phyloP scores from a whole-genome alignment of 2,329 filamentous ascomycete genomes.

The Penicillium sp. region DNA sequence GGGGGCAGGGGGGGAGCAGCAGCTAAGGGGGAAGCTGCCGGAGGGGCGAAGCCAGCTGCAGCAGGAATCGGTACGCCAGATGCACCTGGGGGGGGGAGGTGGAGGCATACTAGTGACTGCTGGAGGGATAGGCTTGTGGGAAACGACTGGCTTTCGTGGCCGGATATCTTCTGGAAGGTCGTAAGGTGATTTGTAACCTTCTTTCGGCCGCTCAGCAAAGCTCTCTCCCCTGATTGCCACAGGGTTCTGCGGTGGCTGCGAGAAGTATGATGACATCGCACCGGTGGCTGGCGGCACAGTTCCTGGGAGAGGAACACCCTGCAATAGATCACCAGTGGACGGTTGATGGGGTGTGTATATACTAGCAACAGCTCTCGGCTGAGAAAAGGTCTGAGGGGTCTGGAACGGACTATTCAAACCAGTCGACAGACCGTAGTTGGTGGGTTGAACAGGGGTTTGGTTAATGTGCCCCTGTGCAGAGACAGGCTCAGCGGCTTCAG shows the following conservation, averaged over 20 bases:
- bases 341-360: slow-evolving; percentile 53
- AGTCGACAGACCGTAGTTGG: slow-evolving; percentile 8
- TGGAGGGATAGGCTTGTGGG: slow-evolving; percentile 54
- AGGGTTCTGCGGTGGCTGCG: slow-evolving; percentile 26
- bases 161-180: slow-evolving; percentile 85
- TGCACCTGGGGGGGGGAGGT: slow-evolving; percentile 61
- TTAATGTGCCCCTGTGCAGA: slow-evolving; percentile 20
- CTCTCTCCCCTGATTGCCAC: slow-evolving; percentile 64
- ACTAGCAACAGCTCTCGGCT: slow-evolving; percentile 31
- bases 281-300: slow-evolving; percentile 14
- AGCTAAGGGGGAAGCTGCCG: slow-evolving; percentile 15
- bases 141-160: slow-evolving; percentile 62
- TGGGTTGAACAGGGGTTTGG: slow-evolving; percentile 25
- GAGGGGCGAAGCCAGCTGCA: slow-evolving; percentile 14
- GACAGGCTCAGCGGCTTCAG: slow-evolving; percentile 37
- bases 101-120: slow-evolving; percentile 47
- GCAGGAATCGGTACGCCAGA: slow-evolving; percentile 51
- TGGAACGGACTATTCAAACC: slow-evolving; percentile 29
- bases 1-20: slow-evolving; percentile 15
- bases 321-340: slow-evolving; percentile 49
- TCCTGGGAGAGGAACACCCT: slow-evolving; percentile 30
- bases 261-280: slow-evolving; percentile 26
- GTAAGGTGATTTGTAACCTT: slow-evolving; percentile 90
- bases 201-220: slow-evolving; percentile 86
- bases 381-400: slow-evolving; percentile 23